phyloP scores from a whole-genome alignment of 306 rosid species.

The Vicia sativa region DNA sequence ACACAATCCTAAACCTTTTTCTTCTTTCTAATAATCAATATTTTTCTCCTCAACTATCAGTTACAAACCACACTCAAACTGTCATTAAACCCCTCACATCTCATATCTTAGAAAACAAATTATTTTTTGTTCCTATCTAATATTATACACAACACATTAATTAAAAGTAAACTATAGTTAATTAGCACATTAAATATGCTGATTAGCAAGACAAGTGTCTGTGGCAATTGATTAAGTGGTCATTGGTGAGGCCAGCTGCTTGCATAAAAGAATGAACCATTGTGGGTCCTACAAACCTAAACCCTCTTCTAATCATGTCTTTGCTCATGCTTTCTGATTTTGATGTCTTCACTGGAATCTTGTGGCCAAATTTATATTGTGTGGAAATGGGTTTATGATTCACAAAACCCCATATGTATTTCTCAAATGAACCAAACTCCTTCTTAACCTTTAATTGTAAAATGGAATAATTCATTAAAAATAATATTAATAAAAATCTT shows the following conservation, averaged over 20 bases:
- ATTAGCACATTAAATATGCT: slow-evolving; percentile 56
- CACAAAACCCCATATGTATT: slow-evolving; percentile 90
- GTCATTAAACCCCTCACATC: slow-evolving; percentile 35
- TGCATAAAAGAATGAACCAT: slow-evolving; percentile 93
- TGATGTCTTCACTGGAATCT: slow-evolving; percentile 91
- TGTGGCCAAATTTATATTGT: slow-evolving; percentile 84
- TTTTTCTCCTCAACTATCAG: neutral
- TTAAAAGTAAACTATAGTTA: slow-evolving; percentile 44
- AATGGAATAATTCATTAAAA: no score
- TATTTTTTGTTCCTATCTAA: slow-evolving; percentile 34
- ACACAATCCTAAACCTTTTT: slow-evolving; percentile 35
- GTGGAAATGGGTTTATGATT: slow-evolving; percentile 79
- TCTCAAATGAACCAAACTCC: slow-evolving; percentile 76
- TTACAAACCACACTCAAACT: slow-evolving; percentile 33
- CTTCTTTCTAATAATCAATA: slow-evolving; percentile 33
- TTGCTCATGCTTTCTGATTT: slow-evolving; percentile 94
- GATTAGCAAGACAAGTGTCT: slow-evolving; percentile 59
- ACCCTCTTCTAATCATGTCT: slow-evolving; percentile 88
- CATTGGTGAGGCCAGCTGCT: slow-evolving; percentile 91
- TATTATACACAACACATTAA: slow-evolving; percentile 53
- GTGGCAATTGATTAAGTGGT: slow-evolving; percentile 82
- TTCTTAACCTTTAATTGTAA: slow-evolving; percentile 58
- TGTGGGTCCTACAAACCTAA: slow-evolving; percentile 91
- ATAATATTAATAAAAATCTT: no score
- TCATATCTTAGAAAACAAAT: slow-evolving; percentile 36